Evolutionary conservation across 2,329 filamentous ascomycete species (phyloP), one percentile per base, ranked within the genome.

Genomic region (Alternaria hordeiaustralica): DNA sequence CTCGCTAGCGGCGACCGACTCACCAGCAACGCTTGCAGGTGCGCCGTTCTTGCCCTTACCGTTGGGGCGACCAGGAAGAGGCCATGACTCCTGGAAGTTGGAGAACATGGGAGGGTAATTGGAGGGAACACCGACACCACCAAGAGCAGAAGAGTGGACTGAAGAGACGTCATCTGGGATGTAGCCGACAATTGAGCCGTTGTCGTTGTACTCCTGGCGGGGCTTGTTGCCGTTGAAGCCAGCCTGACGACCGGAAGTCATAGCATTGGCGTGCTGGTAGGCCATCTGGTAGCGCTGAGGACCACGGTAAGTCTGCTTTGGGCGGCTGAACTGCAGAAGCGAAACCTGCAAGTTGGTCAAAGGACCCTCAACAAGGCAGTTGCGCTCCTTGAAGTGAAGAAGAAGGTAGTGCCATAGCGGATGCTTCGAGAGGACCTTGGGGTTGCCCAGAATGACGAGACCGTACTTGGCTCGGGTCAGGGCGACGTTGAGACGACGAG

Each of bases 121-220:
- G 51, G 90, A 90, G 57, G 90, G 86, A 28, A 96, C 85, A n/a
- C 90, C 91, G 36, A 92, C 92, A 41, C 94, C 94, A 58, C 94
- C 94, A 55, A 98, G 88, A 1, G 94, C 90, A 47, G 94, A 97
- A 51, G 94, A 94, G 80, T 98, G 95, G 49, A 99, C 92, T 3
- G 94, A 97, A 9, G 95, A 98, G 44, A 97, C 94, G 79, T 99
- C 96, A 74, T 99, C 96, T 3, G 95, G 93, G 64, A 99, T 97
- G 79, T 97, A 98, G 15, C 95, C 96, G 72, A 97, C 87, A 77
- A 97, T 92, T 4, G 95, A 98, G 46, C 93, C 92, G 18, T 92
- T 89, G 75, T 97, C 95, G 50, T 86, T 86, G 70, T 86, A 88
- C 59, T 89, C 83, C 50, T 82, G 81, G 41, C 79, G 79, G 23